These are phyloP conservation scores for Golubevia pallescens DNA, from an alignment of 1,284 basidiomycete species.

Conservation along the genomic window DNA sequence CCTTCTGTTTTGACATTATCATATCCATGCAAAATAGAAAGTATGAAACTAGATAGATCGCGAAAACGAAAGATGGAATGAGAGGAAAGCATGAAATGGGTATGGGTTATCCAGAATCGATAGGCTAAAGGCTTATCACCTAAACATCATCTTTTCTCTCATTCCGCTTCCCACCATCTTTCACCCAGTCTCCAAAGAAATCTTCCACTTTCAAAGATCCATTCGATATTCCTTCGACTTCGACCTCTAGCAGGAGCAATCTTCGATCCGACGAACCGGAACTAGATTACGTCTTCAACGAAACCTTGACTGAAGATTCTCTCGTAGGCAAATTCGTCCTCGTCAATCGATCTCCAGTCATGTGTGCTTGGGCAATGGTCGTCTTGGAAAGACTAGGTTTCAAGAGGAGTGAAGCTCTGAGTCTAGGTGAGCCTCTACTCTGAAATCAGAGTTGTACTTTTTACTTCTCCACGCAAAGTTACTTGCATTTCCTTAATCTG, in stretches of 20 bases:
- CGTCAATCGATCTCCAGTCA: slow-evolving; percentile 58
- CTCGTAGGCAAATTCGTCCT: slow-evolving; percentile 38
- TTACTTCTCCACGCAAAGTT: too few relatives aligned
- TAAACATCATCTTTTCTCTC: slow-evolving; percentile 10
- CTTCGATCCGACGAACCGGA: neutral
- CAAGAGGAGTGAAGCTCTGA: slow-evolving; percentile 42
- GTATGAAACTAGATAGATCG: too few relatives aligned
- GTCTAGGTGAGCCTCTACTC: slow-evolving; percentile 20
- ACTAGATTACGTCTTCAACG: slow-evolving; percentile 24
- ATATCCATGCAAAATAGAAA: too few relatives aligned
- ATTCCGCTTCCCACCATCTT: neutral
- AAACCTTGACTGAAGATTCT: slow-evolving; percentile 26
- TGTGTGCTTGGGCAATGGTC: slow-evolving; percentile 55
- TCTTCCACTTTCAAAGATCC: slow-evolving; percentile 15
- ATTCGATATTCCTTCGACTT: neutral
- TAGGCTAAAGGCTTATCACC: slow-evolving; percentile 9
- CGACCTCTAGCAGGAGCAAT: too few relatives aligned
- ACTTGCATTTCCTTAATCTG: neutral
- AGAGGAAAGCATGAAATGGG: too few relatives aligned
- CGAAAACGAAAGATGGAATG: too few relatives aligned
- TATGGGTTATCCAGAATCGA: slow-evolving; percentile 8
- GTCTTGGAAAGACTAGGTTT: slow-evolving; percentile 51
- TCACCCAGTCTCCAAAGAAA: neutral
- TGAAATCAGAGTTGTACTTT: too few relatives aligned
- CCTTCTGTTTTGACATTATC: too few relatives aligned